Base-by-base conservation (phyloP, 306 rosid genomes). In the Ammopiptanthus mongolicus region DNA sequence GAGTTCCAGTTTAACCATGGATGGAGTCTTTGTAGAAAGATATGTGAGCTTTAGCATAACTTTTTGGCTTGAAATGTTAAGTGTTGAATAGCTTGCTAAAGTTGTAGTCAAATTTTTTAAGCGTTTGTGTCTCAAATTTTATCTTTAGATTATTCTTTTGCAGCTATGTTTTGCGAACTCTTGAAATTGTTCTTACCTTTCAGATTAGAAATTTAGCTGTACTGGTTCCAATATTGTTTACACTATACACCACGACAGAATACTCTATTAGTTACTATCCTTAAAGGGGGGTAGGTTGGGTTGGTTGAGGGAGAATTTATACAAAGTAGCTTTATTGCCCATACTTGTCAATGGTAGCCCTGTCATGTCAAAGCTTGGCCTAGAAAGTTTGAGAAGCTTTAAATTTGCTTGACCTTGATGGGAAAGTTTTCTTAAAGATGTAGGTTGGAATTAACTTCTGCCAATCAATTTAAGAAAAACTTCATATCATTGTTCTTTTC, bases 361-460 rank as follows among this genome's bases (percentile, higher is more conserved):
- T 22, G 57, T 66, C 73, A 56, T 46, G 70, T 80, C 83, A 65
- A 41, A 62, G 47, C 8, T 12, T 72, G 17, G 51, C 57, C 65
- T 73, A 42, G 18, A 37, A 36, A 21, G 25, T 37, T 37, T 12
- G 52, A 71, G 65, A 55, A 52, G 52, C 65, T 25, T 23, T 42
- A 58, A 59, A 6, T 42, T 44, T 28, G 29, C 46, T 58, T 73
- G 19, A 59, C 8, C 57, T 42, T 73, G 31, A 73, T 3, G n/a
- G 59, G 14, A 41, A 39, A 74, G 67, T 47, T 62, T 73, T 19
- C 50, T 61, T 60, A 12, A 52, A 37, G 52, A 64, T 64, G 57
- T 64, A 18, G 78, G 53, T 79, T 71, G 78, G 53, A 55, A 65
- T 71, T 79, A 41, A 72, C 55, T 79, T 71, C 62, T 60, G 46